Evolutionary conservation across 1,284 basidiomycete genomes (phyloP).

Genomic region (Naganishia sp.): DNA sequence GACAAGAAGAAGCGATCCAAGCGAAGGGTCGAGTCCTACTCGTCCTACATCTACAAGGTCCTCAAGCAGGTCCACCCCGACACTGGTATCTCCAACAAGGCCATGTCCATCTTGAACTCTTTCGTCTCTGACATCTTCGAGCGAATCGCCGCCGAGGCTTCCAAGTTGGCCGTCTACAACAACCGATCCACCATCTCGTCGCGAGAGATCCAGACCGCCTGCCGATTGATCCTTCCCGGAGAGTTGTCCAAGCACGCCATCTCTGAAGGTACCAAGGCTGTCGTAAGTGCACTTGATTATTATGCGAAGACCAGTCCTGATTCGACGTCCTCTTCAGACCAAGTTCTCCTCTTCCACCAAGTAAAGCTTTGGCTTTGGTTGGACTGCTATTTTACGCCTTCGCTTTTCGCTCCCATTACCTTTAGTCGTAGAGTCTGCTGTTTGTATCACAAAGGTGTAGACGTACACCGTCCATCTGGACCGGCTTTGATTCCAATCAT

Average conservation of each 20-base stretch:
- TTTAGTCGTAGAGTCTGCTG: conserved; percentile 21
- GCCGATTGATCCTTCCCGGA: conserved; percentile 86
- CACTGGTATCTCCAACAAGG: conserved; percentile 92
- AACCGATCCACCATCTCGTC: conserved; percentile 94
- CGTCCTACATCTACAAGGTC: conserved; percentile 88
- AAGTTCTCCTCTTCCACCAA: conserved; percentile 59
- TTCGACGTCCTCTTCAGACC: conserved; percentile 44
- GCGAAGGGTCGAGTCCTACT: conserved; percentile 83
- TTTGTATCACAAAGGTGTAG: conserved; percentile 28
- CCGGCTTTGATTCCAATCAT: conserved; percentile 23
- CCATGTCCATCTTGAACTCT: conserved; percentile 91
- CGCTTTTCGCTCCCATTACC: conserved; percentile 25
- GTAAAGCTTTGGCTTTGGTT: conserved; percentile 39
- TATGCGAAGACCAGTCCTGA: conserved; percentile 53
- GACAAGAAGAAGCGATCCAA: conserved; percentile 80
- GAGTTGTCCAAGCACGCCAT: conserved; percentile 81
- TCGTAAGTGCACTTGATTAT: conserved; percentile 36
- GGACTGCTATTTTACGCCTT: conserved; percentile 11
- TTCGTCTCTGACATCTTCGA: conserved; percentile 94
- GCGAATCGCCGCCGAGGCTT: conserved; percentile 85
- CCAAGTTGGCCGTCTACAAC: conserved; percentile 86
- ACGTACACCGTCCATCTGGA: conserved; percentile 22
- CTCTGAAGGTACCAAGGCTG: conserved; percentile 72
- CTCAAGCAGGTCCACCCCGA: conserved; percentile 79
- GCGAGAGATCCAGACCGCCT: conserved; percentile 88